Percentiles rank a stretch among this genome's conserved stretches.
phyloP scores from a whole-genome alignment of 306 rosid genomes.

The Rosa rugosa region DNA sequence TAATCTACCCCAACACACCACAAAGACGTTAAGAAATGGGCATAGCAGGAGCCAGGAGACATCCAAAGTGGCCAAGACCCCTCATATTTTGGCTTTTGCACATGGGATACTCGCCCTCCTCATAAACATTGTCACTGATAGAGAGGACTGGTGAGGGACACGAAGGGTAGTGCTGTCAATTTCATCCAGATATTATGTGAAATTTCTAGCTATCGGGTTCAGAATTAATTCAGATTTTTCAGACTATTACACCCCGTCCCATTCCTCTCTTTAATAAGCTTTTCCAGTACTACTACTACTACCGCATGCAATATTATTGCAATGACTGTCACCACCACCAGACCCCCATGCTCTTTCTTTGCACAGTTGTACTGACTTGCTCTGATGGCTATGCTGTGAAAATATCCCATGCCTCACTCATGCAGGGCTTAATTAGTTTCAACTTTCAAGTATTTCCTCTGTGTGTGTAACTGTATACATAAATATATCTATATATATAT shows the following conservation, averaged over 20 bases:
- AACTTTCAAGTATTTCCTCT: background rate
- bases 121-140: slow-evolving; percentile 41
- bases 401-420: slow-evolving; percentile 15
- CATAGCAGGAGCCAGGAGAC: background rate
- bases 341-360: background rate
- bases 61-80: slow-evolving; percentile 34
- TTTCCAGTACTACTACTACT: background rate
- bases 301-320: slow-evolving; percentile 1
- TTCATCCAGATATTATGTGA: slow-evolving; percentile 53
- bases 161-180: slow-evolving; percentile 49
- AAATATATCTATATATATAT: background rate
- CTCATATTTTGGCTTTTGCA: slow-evolving; percentile 76
- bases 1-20: background rate
- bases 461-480: background rate
- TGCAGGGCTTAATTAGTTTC: background rate
- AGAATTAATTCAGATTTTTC: background rate
- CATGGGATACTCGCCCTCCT: slow-evolving; percentile 55
- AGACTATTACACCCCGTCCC: background rate
- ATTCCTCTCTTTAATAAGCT: slow-evolving; percentile 8
- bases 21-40: slow-evolving; percentile 6
- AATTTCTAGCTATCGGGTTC: slow-evolving; percentile 9
- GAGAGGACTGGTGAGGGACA: background rate
- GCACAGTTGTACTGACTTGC: slow-evolving; percentile 2
- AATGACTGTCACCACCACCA: slow-evolving; percentile 13
- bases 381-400: slow-evolving; percentile 9